Evolutionary conservation across 1,139 yeast genomes (phyloP).

Genomic region (Taphrina confusa): DNA sequence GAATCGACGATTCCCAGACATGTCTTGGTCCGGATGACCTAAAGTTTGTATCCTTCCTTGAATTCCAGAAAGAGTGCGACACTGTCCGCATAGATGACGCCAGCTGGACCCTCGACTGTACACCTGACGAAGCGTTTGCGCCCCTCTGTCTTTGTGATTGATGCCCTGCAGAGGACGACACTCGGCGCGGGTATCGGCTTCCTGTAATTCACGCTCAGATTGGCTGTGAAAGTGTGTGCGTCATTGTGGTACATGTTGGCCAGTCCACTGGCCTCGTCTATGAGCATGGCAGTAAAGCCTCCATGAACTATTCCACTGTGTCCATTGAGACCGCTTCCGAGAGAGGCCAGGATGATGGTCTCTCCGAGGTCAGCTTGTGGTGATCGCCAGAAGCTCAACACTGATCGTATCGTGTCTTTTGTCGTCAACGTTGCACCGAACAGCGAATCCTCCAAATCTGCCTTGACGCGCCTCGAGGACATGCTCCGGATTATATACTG

Average conservation of each 20-base stretch:
- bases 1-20: background rate
- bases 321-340: constrained; percentile 28
- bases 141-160: constrained; percentile 6
- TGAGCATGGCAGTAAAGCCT: constrained; percentile 26
- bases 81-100: constrained; percentile 13
- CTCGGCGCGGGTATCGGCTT: constrained; percentile 26
- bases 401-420: constrained; percentile 4
- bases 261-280: constrained; percentile 18
- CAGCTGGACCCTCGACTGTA: constrained; percentile 22
- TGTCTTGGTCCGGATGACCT: background rate
- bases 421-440: constrained; percentile 15
- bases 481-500: background rate
- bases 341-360: constrained; percentile 22
- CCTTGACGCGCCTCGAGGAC: constrained; percentile 19
- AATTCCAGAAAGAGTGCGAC: constrained; percentile 17
- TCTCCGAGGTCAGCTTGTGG: constrained; percentile 11
- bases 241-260: constrained; percentile 4
- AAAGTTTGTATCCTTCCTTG: constrained; percentile 13
- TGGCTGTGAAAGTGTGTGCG: constrained; percentile 23
- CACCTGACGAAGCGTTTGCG: constrained; percentile 27
- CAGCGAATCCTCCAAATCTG: constrained; percentile 21
- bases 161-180: constrained; percentile 17
- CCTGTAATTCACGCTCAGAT: constrained; percentile 22
- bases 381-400: background rate
- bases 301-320: constrained; percentile 23